Base-by-base conservation (phyloP, 225 moss, liverwort and hornwort genomes). In the Takakia lepidozioides region DNA sequence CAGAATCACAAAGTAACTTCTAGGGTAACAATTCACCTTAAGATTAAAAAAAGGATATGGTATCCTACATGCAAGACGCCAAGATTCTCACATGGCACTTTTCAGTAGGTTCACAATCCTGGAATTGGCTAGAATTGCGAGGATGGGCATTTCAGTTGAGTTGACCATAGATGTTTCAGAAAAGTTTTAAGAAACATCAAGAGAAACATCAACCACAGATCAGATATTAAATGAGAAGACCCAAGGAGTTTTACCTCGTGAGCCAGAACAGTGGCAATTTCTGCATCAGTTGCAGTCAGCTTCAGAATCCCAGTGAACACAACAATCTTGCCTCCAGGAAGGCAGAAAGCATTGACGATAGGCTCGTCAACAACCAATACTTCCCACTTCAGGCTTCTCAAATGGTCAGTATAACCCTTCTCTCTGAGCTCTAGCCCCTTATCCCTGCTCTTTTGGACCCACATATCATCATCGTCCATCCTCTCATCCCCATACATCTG, bases 311-410 rank as follows among this genome's bases (percentile, higher is more conserved):
- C 98, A 3, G 98, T 87, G 57, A 76, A 98, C 18, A 98, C 98
- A 4, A 98, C 87, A 19, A 98, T 87, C 72, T 98, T 98, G 48
- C 98, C 98, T 16, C 98, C 98, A 2, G 98, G 98, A 25, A 91
- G 73, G 52, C 98, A 98, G 19, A 91, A 67, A 3, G 98, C 98
- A 46, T 98, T 98, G 63, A 98, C 77, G 38, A 69, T 43, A 43
- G 87, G 78, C 19, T 81, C 69, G 10, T 98, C 91, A 0, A 98
- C 91, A 1, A 98, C 98, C 6, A 98, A 32, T 0, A 98, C 85
- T 55, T 91, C 86, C 98, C 98, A 98, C 55, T 98, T 80, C 63
- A 98, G 61, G 5, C 70, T 76, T 19, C 81, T 68, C 34, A 98
- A 54, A 34, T 98, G 98, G 5, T 69, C 74, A 11, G 73, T 85